A percentile compares a stretch with the other conserved stretches of the same genome.
phyloP scores from a whole-genome alignment of 1,284 basidiomycete species.

The Kalmanozyma brasiliensis region DNA sequence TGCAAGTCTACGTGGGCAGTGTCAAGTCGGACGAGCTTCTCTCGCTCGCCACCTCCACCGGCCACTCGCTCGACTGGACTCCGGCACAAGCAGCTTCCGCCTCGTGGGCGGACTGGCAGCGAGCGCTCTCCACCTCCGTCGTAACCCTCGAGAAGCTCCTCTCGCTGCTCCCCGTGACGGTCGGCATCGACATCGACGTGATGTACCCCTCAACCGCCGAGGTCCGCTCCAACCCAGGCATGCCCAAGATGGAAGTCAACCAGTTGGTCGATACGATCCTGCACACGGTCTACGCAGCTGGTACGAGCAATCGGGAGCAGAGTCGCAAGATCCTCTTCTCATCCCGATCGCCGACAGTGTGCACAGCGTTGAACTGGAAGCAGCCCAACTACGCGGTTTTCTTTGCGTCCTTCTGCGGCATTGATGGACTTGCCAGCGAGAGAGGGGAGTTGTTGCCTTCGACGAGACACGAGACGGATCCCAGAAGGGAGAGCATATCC shows the following conservation, averaged over 20 bases:
- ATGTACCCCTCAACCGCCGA: conserved; percentile 60
- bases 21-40: conserved; percentile 84
- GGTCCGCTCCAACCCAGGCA: conserved; percentile 52
- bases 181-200: conserved; percentile 65
- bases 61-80: conserved; percentile 33
- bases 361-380: conserved; percentile 92
- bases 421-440: conserved; percentile 68
- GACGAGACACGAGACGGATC: conserved; percentile 70
- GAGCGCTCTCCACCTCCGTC: conserved; percentile 39
- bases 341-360: conserved; percentile 62
- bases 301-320: conserved; percentile 51
- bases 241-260: conserved; percentile 63
- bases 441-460: conserved; percentile 63
- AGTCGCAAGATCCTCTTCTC: conserved; percentile 64
- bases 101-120: conserved; percentile 53
- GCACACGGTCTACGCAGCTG: conserved; percentile 65
- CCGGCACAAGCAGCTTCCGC: conserved; percentile 27
- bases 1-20: conserved; percentile 84
- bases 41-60: conserved; percentile 72
- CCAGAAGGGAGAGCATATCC: conserved; percentile 77
- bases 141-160: conserved; percentile 59
- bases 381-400: conserved; percentile 99
- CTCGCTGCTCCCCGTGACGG: conserved; percentile 51
- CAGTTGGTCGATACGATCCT: conserved; percentile 65
- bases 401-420: conserved; percentile 87